Evolutionary conservation across 352 stramenopile genomes (phyloP), one percentile per base, ranked within the genome.

Genomic region (Plasmopara muralis): DNA sequence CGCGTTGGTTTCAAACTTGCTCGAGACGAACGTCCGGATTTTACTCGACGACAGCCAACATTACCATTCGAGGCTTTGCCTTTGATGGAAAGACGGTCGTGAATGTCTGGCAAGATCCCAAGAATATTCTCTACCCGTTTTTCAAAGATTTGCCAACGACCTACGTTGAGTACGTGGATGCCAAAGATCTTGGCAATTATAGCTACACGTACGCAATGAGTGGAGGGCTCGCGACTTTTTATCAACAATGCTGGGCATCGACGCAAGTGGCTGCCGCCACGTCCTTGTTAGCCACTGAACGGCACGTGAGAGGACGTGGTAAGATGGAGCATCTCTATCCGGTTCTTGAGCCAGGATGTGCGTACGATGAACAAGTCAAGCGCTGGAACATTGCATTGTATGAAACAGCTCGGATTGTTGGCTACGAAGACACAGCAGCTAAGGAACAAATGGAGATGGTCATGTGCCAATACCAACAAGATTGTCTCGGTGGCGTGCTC

Each of bases 181-280:
- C 62, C 9, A 79, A 72, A 40, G 67, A 80, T 42, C 46, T 85
- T 18, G 68, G 68, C 2, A 45, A 62, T 14, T 77, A 86, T 62
- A 86, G 66, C 56, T 87, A 85, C 69, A 66, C 69, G 35, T 86
- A 88, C 64, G 35, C 66, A 4, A 58, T 83, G 44, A 73, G 57
- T 9, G 72, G 72, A 2, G 61, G 53, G 6, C 35, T 85, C 14
- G 50, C 53, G n/a, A 77, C 68, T 50, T 73, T 85, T 68, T 77
- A 76, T 38, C 55, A 53, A 7, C 70, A 75, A 40, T 87, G 77
- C 56, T 60, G 63, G 29, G 25, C 30, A 15, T 45, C 40, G 15
- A 45, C 15, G 5, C 7, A 45, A 45, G 40, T 45, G 2, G 28
- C 40, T 14, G 40, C 40, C 3, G 29, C 14, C 9, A 47, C 62